Conservation (phyloP, 805 yeast species). For the Suhomyces vadensis region DNA sequence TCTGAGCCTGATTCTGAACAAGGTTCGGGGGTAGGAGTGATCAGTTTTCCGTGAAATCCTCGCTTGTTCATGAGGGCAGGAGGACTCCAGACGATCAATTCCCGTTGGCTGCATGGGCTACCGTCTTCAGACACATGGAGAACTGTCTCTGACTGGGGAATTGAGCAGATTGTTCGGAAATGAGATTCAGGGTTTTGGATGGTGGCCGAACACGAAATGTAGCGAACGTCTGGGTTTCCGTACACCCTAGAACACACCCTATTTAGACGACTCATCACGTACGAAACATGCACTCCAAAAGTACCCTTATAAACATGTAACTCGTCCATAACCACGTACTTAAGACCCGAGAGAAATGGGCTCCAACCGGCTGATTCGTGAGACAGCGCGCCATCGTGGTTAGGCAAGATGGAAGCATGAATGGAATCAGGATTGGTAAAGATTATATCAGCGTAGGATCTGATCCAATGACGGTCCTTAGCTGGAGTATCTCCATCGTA, state of each 20-base stretch:
- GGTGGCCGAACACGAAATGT: conserved; percentile 94
- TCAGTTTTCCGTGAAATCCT: conserved; percentile 34
- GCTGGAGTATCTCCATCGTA: conserved; percentile 92
- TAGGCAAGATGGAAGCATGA: conserved; percentile 82
- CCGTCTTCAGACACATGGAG: conserved; percentile 76
- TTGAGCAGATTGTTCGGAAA: conserved; percentile 73
- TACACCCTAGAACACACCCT: conserved; percentile 49
- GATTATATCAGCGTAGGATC: conserved; percentile 70
- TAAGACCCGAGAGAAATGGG: conserved; percentile 61
- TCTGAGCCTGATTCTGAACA: too few relatives aligned
- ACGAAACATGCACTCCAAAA: conserved; percentile 90
- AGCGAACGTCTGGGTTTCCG: conserved; percentile 57
- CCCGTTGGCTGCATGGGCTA: conserved; percentile 80
- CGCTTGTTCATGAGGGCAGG: conserved; percentile 59
- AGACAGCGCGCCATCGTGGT: conserved; percentile 43
- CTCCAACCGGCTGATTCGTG: conserved; percentile 53
- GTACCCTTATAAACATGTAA: conserved; percentile 86
- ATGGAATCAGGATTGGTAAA: conserved; percentile 96
- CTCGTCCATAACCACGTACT: conserved; percentile 79
- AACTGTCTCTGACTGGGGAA: conserved; percentile 45
- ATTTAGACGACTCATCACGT: conserved; percentile 76
- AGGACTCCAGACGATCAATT: conserved; percentile 81
- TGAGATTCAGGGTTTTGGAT: conserved; percentile 71
- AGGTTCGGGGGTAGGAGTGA: background rate
- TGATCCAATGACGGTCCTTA: conserved; percentile 51